These are phyloP conservation scores for Clonostachys chloroleuca DNA, from an alignment of 2,329 filamentous ascomycete genomes.

Conservation along the genomic window DNA sequence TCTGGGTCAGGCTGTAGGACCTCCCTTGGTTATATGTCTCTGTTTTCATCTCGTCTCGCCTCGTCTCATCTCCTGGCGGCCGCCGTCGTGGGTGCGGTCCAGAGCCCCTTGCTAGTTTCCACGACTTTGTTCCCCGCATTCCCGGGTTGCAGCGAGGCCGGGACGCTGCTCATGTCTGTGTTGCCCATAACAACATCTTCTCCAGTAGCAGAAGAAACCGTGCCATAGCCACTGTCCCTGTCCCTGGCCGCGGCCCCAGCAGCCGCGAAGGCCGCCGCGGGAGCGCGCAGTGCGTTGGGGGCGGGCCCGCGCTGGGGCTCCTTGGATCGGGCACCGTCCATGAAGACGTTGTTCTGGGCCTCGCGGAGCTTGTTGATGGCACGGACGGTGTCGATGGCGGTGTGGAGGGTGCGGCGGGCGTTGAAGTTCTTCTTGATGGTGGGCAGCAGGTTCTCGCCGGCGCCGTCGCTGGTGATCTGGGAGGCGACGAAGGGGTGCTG, in stretches of 20 bases:
- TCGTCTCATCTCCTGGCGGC: too few relatives aligned
- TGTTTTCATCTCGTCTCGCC: too few relatives aligned
- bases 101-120: slow-evolving; percentile 62
- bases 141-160: slow-evolving; percentile 49
- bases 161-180: slow-evolving; percentile 28
- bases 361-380: slow-evolving; percentile 69
- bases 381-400: slow-evolving; percentile 66
- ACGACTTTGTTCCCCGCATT: slow-evolving; percentile 50
- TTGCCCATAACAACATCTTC: slow-evolving; percentile 46
- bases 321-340: slow-evolving; percentile 53
- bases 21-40: too few relatives aligned
- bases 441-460: slow-evolving; percentile 59
- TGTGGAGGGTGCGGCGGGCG: slow-evolving; percentile 62
- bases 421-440: slow-evolving; percentile 75
- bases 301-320: slow-evolving; percentile 34
- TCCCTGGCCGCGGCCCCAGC: slow-evolving; percentile 24
- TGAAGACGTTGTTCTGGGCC: slow-evolving; percentile 53
- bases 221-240: slow-evolving; percentile 46
- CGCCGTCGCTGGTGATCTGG: slow-evolving; percentile 38
- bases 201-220: slow-evolving; percentile 18
- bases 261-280: not conserved
- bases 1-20: too few relatives aligned
- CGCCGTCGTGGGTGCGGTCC: slow-evolving; percentile 31
- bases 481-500: slow-evolving; percentile 62
- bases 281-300: slow-evolving; percentile 12